Evolutionary conservation across 331 rosid species (phyloP), one percentile per base, ranked within the genome.

Genomic region (Pyrus hybrid): DNA sequence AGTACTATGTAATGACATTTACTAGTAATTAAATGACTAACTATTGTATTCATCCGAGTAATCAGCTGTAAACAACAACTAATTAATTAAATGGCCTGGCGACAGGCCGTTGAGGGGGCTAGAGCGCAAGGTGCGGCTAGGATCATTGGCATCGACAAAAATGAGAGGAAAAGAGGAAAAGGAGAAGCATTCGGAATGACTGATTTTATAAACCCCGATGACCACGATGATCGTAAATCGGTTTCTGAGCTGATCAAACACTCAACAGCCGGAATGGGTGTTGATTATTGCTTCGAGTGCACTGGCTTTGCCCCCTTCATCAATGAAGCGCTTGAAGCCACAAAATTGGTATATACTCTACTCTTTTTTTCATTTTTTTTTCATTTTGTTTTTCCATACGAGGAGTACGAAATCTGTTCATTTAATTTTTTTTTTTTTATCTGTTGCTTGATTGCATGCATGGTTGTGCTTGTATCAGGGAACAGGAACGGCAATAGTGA

Each of bases 111-210:
- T 33, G 83, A 74, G 14, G 91, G 85, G 33, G 85, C 88, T 3
- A 87, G 84, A 73, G 65, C 63, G 78, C 21, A 68, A 71, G 89
- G 84, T 72, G 84, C 93, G 58, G 76, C 60, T 23, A 83, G 20
- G 69, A 85, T 85, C 63, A 73, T 87, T 72, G 91, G 90, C 28
- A 47, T 87, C 25, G 91, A 85, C 80, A 85, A 30, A 76, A 89
- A 87, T 51, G 77, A 85, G 45, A 71, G 16, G 83, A 89, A 75
- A 79, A 79, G 37, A 76, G 78, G 8, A 32, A 83, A 81, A 74
- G 90, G 88, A 62, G 61, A 79, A 72, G 85, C 82, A 30, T 90
- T 87, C 80, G 92, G 88, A 79, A 81, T 85, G 84, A 87, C 85
- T 4, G 28, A 87, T 13, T 89, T 87, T 18, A 81, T 87, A 76